Evolutionary conservation across 441 rosid species (phyloP).

Genomic region (Kokia cookei): DNA sequence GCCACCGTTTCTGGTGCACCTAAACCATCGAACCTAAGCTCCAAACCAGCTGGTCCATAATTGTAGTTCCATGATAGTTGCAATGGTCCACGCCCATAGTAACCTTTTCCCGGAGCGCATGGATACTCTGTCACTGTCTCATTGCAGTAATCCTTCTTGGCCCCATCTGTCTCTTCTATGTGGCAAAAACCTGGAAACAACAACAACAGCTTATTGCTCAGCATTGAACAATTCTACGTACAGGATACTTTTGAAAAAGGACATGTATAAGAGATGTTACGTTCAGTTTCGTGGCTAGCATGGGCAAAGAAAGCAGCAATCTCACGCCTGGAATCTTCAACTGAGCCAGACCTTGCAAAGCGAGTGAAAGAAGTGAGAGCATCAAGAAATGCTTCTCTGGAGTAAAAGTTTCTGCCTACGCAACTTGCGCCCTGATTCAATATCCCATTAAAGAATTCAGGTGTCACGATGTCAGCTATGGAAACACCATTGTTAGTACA

Average conservation of each 20-base stretch:
- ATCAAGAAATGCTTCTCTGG: constrained; percentile 32
- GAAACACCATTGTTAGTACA: constrained; percentile 7
- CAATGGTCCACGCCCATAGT: constrained; percentile 65
- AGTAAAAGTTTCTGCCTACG: constrained; percentile 50
- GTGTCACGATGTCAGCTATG: constrained; percentile 43
- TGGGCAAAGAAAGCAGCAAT: constrained; percentile 75
- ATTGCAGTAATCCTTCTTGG: constrained; percentile 41
- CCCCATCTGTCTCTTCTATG: constrained; percentile 45
- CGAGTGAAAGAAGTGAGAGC: constrained; percentile 32
- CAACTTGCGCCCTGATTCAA: constrained; percentile 32
- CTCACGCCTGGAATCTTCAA: constrained; percentile 55
- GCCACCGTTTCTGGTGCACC: constrained; percentile 55
- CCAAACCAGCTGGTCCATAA: constrained; percentile 37
- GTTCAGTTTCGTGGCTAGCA: constrained; percentile 60
- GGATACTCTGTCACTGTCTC: constrained; percentile 34
- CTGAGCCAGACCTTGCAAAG: constrained; percentile 34
- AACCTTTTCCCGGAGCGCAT: constrained; percentile 44
- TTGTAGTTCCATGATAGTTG: constrained; percentile 69
- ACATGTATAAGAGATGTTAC: constrained; percentile 13
- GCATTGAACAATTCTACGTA: background rate
- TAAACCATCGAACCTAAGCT: constrained; percentile 41
- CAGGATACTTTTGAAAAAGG: background rate
- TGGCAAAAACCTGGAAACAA: constrained; percentile 45
- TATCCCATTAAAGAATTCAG: constrained; percentile 51
- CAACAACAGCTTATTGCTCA: background rate